Conservation (phyloP, 2,329 filamentous ascomycete species). For the Penicillium olsonii region DNA sequence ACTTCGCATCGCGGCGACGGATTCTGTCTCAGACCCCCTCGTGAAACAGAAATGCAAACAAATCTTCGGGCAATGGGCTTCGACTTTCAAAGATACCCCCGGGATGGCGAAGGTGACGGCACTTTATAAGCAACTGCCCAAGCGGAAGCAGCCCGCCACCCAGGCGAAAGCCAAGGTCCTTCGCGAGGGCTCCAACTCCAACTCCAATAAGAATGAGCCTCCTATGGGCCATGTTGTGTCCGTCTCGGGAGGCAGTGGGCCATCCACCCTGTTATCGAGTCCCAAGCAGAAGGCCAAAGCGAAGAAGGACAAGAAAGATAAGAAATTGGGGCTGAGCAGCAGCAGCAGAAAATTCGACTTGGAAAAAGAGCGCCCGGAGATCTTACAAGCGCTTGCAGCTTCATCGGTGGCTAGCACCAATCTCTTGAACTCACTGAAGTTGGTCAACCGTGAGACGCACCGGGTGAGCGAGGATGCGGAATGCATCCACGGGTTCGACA, state of each 20-base stretch:
- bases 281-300: slow-evolving; percentile 41
- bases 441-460: slow-evolving; percentile 85
- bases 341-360: slow-evolving; percentile 71
- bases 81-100: slow-evolving; percentile 75
- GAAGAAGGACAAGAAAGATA: slow-evolving; percentile 58
- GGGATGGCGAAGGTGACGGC: slow-evolving; percentile 78
- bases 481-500: slow-evolving; percentile 76
- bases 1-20: slow-evolving; percentile 81
- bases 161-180: slow-evolving; percentile 82
- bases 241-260: slow-evolving; percentile 40
- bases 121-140: slow-evolving; percentile 71
- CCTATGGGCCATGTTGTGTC: slow-evolving; percentile 43
- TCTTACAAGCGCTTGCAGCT: slow-evolving; percentile 86
- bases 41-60: slow-evolving; percentile 88
- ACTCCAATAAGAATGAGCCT: slow-evolving; percentile 39
- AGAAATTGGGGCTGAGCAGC: slow-evolving; percentile 47
- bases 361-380: slow-evolving; percentile 81
- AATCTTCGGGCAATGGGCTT: slow-evolving; percentile 83
- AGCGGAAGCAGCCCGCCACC: slow-evolving; percentile 69
- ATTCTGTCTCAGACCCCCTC: slow-evolving; percentile 77
- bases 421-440: slow-evolving; percentile 80
- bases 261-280: slow-evolving; percentile 37
- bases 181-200: slow-evolving; percentile 71
- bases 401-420: slow-evolving; percentile 90
- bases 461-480: slow-evolving; percentile 81